Evolutionary conservation across 148 eudicot species (phyloP), one percentile per base, ranked within the genome.

Genomic region (Camellia lanceoleosa): DNA sequence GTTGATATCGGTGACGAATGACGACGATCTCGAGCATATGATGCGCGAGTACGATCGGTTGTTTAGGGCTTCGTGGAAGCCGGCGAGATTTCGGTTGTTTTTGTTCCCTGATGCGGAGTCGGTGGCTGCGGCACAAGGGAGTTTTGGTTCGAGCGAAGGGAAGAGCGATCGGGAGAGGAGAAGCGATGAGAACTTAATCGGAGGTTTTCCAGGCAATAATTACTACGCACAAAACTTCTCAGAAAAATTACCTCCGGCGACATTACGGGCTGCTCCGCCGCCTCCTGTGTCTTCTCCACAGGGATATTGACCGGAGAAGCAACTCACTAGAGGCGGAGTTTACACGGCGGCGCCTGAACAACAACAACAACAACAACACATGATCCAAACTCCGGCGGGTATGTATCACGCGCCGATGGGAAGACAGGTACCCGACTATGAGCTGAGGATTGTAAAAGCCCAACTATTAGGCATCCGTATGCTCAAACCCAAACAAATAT

Each of bases 1-100:
- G 12, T 76, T 95, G 65, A 95, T 95, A 4, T 91, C 97, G 5
- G 98, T 95, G 20, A 91, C 97, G 1, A 92, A 93, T 69, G 98
- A 95, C 20, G 97, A 95, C 10, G 98, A 95, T 83, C 76, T 95
- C 9, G 97, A 95, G 38, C 92, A 95, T 49, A 91, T 93, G 98
- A 93, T 95, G 97, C 85, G 87, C 52, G 98, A 95, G 87, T 93
- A 91, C 54, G 95, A 95, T 78, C 88, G 96, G 16, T 75, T 89
- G 19, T 86, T 15, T 60, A 82, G 91, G 46, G 86, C 80, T 1
- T 87, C 94, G 0, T 74, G 92, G 15, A 91, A 87, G 68, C 94
- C 98, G 47, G 87, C 93, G 4, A 79, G 98, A 61, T 76, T 95
- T 38, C 74, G 98, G 74, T 4, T 95, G 42, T 95, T 95, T 71